Percentiles rank a stretch among this genome's conserved stretches.
Evolutionary conservation across 1,284 basidiomycete species (phyloP).

Genomic region (Ceratobasidium sp.): DNA sequence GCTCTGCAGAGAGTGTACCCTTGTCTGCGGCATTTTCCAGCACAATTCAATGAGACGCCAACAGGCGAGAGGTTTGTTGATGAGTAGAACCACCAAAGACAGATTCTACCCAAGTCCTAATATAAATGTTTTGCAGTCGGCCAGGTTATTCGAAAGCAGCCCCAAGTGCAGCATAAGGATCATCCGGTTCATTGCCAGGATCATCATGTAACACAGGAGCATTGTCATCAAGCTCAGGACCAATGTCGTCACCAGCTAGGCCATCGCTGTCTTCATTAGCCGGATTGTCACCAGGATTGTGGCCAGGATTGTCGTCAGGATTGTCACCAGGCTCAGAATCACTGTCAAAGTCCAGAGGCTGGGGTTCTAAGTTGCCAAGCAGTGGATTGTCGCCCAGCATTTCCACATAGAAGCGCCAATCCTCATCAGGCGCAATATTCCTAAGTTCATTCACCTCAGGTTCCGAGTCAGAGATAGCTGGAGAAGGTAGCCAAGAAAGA

Average conservation of each 20-base stretch:
- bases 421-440: too few relatives aligned
- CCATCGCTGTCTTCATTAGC: too few relatives aligned
- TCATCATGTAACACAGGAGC: neutral
- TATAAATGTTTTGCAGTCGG: slow-evolving; percentile 5
- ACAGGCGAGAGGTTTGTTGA: neutral
- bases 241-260: too few relatives aligned
- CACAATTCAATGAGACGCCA: neutral
- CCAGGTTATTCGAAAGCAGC: neutral
- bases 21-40: neutral
- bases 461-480: too few relatives aligned
- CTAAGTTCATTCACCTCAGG: too few relatives aligned
- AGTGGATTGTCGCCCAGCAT: too few relatives aligned
- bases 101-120: neutral
- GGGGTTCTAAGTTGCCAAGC: too few relatives aligned
- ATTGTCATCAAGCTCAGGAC: neutral
- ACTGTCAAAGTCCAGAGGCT: too few relatives aligned
- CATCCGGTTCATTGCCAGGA: neutral
- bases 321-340: too few relatives aligned
- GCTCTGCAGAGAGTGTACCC: neutral
- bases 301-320: neutral
- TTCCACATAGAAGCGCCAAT: too few relatives aligned
- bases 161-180: neutral
- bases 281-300: neutral
- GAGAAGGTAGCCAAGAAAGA: too few relatives aligned
- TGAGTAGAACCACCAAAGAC: neutral